Conservation (phyloP, 2,329 filamentous ascomycete species). For the Ophiostoma sp. region DNA sequence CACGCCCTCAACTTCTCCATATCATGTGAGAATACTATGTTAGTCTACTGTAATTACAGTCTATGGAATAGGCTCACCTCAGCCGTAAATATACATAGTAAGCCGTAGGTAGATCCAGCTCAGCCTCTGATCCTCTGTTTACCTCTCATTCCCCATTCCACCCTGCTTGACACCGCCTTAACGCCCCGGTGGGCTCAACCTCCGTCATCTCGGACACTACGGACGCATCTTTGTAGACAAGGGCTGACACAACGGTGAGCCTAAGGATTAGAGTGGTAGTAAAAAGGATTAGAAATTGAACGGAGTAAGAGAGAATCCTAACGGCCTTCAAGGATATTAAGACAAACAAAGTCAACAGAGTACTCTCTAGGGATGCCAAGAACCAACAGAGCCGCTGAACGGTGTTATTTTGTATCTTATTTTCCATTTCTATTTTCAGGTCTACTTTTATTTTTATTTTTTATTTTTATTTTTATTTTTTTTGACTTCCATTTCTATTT, state of each 20-base stretch:
- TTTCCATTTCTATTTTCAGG: neutral
- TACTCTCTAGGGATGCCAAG: neutral
- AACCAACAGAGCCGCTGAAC: conserved; percentile 1
- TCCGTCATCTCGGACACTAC: neutral
- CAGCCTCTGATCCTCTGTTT: neutral
- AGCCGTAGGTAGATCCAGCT: neutral
- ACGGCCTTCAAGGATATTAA: neutral
- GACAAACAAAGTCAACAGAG: neutral
- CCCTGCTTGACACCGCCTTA: neutral
- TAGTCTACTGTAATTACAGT: no score
- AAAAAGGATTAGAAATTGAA: neutral
- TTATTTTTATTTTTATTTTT: no score
- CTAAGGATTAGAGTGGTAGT: neutral
- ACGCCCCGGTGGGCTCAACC: neutral
- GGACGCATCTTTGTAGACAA: neutral
- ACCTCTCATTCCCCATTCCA: neutral
- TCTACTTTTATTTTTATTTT: no score
- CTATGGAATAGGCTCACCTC: neutral
- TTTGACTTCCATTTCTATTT: neutral
- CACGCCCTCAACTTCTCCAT: neutral
- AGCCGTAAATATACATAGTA: neutral
- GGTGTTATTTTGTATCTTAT: conserved; percentile 4
- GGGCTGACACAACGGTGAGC: neutral
- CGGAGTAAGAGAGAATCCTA: neutral
- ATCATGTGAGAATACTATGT: no score